Conservation (phyloP, 1,139 yeast species). For the Nakaseomyces delphensis region DNA sequence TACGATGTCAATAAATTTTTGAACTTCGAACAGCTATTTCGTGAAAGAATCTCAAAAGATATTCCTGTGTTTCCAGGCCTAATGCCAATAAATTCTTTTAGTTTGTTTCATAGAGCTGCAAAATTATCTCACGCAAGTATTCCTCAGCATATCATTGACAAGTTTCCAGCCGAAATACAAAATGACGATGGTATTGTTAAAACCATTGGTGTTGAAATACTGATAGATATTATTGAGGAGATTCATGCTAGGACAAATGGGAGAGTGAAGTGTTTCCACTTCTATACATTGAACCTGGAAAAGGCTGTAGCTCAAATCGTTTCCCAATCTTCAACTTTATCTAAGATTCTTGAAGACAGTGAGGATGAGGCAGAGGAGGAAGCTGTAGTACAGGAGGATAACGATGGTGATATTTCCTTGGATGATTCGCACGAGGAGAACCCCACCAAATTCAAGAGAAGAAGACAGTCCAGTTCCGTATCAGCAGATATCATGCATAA, state of each 20-base stretch:
- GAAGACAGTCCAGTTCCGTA: conserved; percentile 27
- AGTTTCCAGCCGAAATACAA: conserved; percentile 49
- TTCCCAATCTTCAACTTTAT: conserved; percentile 46
- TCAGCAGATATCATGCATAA: conserved; percentile 19
- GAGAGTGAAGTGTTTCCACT: conserved; percentile 71
- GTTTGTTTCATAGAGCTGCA: conserved; percentile 79
- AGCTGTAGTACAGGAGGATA: conserved; percentile 23
- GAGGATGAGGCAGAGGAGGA: conserved; percentile 32
- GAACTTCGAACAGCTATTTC: conserved; percentile 38
- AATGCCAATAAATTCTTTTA: conserved; percentile 92
- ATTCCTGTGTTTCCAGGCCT: conserved; percentile 79
- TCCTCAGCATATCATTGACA: conserved; percentile 47
- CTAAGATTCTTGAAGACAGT: conserved; percentile 32
- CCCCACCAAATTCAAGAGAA: conserved; percentile 20
- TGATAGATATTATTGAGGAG: conserved; percentile 54
- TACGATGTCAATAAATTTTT: conserved; percentile 54
- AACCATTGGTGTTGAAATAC: conserved; percentile 66
- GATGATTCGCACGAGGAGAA: conserved; percentile 16
- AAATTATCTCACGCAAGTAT: conserved; percentile 83
- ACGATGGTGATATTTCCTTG: conserved; percentile 21
- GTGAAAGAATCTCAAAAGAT: conserved; percentile 36
- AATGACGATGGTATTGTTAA: conserved; percentile 82
- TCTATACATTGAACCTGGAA: conserved; percentile 82
- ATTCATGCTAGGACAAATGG: conserved; percentile 47
- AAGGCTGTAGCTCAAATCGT: conserved; percentile 83